Evolutionary conservation across 1,139 yeast genomes (phyloP), one percentile per base, ranked within the genome.

Genomic region (Candida pseudocylindracea): DNA sequence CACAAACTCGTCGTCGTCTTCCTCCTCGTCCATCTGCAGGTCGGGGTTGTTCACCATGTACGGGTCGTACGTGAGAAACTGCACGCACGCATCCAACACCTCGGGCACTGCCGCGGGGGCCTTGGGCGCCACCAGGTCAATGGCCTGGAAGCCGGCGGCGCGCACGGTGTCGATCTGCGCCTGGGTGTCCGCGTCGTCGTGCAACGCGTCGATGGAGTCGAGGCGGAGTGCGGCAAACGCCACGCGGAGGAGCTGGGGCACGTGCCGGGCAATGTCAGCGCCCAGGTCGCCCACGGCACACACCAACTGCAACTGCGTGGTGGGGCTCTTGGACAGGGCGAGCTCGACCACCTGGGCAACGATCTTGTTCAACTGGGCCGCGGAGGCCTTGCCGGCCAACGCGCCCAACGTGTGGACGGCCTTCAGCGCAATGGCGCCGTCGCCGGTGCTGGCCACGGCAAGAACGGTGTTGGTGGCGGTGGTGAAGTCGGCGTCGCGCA

Each of bases 31-130:
- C 8, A n/a, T n/a, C 12, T 49, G 60, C 9, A 45, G 49, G 1
- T 44, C 50, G 10, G 43, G 46, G 13, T 50, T 55, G 27, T 45
- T 47, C 31, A 37, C 36, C 11, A 41, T 40, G 39, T 71, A 66
- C 1, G 91, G 88, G 40, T 74, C 70, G 44, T 71, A 76, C 5
- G 45, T 43, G 29, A 72, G 44, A 38, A 70, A 71, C 11, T 41
- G 26, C 26, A 25, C 26, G 3, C 26, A 25, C 26, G 8, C 10
- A 8, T 9, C 10, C 26, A 25, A 25, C 26, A 25, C 26, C 9
- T 25, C 26, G 6, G 3, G 26, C 9, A 9, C 9, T 3, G 8
- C 26, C 9, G 9, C 9, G 26, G 10, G 26, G 6, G 26, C 26
- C 8, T 25, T 25, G 10, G 9, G 10, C 9, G 10, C 10, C 26